Percentiles rank a stretch among this genome's conserved stretches.
Evolutionary conservation across 192 early-diverging fungal species (phyloP).

Genomic region (Phlyctochytrium bullatum): DNA sequence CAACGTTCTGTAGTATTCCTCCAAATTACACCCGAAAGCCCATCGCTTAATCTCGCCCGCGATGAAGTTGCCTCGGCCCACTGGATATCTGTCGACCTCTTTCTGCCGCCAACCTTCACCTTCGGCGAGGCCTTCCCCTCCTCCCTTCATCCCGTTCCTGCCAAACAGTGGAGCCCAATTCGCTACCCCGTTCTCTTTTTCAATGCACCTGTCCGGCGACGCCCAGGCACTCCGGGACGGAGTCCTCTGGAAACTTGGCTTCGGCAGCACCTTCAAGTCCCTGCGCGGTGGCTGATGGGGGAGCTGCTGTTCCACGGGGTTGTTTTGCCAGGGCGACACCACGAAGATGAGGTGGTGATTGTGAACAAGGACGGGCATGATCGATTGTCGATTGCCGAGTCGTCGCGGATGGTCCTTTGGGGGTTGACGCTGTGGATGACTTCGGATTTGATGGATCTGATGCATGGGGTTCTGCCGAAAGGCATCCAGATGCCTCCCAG

Average conservation of each 20-base stretch:
- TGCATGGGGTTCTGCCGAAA: no score
- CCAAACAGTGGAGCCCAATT: conserved; percentile 15
- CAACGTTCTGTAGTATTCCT: conserved; percentile 34
- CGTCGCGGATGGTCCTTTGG: conserved; percentile 26
- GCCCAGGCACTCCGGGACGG: background rate
- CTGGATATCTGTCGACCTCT: conserved; percentile 32
- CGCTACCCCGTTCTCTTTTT: conserved; percentile 26
- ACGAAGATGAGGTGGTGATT: conserved; percentile 15
- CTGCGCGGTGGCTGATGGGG: conserved; percentile 9
- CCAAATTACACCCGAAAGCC: conserved; percentile 20
- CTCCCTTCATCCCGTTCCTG: no score
- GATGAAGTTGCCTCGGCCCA: conserved; percentile 28
- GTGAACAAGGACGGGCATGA: background rate
- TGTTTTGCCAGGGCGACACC: conserved; percentile 14
- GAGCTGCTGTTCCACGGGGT: conserved; percentile 13
- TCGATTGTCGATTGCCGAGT: background rate
- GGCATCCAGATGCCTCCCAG: background rate
- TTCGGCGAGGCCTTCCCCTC: no score
- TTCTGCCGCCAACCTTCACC: conserved; percentile 17
- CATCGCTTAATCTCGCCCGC: conserved; percentile 14
- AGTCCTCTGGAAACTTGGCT: background rate
- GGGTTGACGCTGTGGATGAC: conserved; percentile 39
- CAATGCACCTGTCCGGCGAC: background rate
- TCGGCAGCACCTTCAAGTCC: background rate
- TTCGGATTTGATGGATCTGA: conserved; percentile 22